Evolutionary conservation across 23 red algal genomes (phyloP).

Genomic region (Agarophyton chilense): DNA sequence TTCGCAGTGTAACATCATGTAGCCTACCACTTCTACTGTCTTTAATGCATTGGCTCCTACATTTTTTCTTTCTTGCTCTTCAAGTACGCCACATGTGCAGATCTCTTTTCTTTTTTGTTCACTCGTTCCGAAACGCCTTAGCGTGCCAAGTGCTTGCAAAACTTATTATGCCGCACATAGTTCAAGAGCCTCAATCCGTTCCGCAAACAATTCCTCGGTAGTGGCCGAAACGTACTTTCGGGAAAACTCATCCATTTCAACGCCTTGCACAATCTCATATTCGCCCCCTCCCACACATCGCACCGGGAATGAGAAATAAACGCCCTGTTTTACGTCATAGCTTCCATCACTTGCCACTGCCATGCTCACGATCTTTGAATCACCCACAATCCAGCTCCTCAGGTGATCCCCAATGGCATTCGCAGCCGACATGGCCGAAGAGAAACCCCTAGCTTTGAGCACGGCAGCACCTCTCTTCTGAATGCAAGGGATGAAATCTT

Average conservation of each 20-base stretch:
- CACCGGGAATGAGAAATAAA: slow-evolving; percentile 90
- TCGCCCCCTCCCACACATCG: slow-evolving; percentile 67
- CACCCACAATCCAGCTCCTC: slow-evolving; percentile 82
- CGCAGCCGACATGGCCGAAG: slow-evolving; percentile 94
- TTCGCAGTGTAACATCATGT: slow-evolving; percentile 48
- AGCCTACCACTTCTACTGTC: background rate
- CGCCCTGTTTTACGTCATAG: slow-evolving; percentile 85
- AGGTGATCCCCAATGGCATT: slow-evolving; percentile 92
- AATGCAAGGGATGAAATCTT: slow-evolving; percentile 82
- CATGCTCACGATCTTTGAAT: slow-evolving; percentile 75
- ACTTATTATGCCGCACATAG: background rate
- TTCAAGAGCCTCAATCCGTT: slow-evolving; percentile 72
- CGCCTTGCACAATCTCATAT: slow-evolving; percentile 82
- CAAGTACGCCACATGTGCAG: too few relatives aligned
- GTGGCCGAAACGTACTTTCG: slow-evolving; percentile 86
- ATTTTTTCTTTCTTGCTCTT: background rate
- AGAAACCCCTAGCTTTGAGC: slow-evolving; percentile 80
- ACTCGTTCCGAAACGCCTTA: too few relatives aligned
- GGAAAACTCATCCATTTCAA: slow-evolving; percentile 86
- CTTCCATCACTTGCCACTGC: slow-evolving; percentile 78
- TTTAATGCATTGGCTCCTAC: background rate
- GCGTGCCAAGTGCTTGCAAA: too few relatives aligned
- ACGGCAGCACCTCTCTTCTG: slow-evolving; percentile 94
- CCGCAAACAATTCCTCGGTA: slow-evolving; percentile 76
- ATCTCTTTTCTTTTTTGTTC: too few relatives aligned